These are phyloP conservation scores for Graphiopsis chlorocephala DNA, from an alignment of 2,329 filamentous ascomycete genomes.

Conservation along the genomic window DNA sequence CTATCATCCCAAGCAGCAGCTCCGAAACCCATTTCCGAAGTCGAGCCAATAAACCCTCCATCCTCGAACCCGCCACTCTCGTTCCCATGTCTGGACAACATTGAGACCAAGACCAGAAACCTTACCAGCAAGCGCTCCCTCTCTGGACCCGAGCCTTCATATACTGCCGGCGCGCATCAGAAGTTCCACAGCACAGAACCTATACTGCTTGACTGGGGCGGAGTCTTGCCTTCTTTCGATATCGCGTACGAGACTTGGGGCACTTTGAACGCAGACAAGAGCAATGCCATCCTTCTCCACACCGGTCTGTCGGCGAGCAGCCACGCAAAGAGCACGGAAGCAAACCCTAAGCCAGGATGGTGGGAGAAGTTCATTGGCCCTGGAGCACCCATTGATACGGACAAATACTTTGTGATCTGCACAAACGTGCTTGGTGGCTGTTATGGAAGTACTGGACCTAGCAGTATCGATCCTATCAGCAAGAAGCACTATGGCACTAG, in stretches of 20 bases:
- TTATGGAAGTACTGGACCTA: conserved; percentile 90
- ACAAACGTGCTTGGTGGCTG: conserved; percentile 96
- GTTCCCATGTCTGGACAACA: conserved; percentile 84
- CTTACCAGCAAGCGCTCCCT: conserved; percentile 64
- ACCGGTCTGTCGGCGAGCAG: conserved; percentile 96
- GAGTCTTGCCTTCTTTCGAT: conserved; percentile 81
- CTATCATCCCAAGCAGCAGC: conserved; percentile 26
- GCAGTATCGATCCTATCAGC: conserved; percentile 82
- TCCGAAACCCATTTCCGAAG: conserved; percentile 26
- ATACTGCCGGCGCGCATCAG: conserved; percentile 83
- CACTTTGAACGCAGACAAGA: conserved; percentile 70
- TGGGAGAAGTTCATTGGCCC: conserved; percentile 99
- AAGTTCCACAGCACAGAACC: conserved; percentile 71
- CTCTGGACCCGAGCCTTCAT: conserved; percentile 86
- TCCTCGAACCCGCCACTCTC: conserved; percentile 79
- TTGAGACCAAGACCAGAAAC: conserved; percentile 69
- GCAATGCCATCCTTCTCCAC: conserved; percentile 87
- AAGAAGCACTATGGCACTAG: conserved; percentile 86
- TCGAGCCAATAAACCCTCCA: conserved; percentile 27
- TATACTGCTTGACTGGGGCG: conserved; percentile 89
- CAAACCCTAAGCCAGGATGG: conserved; percentile 88
- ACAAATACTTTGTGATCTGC: conserved; percentile 90
- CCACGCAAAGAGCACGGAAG: conserved; percentile 86
- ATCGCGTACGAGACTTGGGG: conserved; percentile 96
- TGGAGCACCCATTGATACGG: conserved; percentile 77